These are phyloP conservation scores for Solanum lignicaule DNA, from an alignment of 257 asterid genomes.

Conservation along the genomic window DNA sequence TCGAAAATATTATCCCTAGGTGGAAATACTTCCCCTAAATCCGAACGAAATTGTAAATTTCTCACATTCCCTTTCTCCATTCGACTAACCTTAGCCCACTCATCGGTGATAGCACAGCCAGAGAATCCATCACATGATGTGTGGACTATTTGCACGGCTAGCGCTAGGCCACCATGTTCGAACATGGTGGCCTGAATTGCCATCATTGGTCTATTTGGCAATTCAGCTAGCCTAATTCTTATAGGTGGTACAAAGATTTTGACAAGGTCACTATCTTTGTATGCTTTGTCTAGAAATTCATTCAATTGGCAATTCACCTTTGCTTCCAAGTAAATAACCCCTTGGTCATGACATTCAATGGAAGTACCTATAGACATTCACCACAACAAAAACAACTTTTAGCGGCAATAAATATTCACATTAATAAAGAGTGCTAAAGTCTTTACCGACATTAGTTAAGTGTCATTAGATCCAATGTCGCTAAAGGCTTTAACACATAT, in stretches of 20 bases:
- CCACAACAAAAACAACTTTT: too few species aligned
- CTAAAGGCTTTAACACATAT: too few species aligned
- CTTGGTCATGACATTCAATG: slow-evolving; percentile 6
- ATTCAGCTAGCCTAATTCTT: background rate
- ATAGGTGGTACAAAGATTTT: background rate
- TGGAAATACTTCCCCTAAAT: background rate
- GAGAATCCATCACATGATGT: background rate
- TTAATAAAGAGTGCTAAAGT: too few species aligned
- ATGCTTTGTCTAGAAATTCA: background rate
- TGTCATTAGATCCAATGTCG: too few species aligned
- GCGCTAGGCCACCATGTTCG: slow-evolving; percentile 6
- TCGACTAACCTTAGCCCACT: background rate
- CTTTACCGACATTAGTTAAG: too few species aligned
- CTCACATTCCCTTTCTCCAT: background rate
- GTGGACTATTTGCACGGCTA: background rate
- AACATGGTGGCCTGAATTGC: background rate
- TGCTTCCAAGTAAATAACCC: slow-evolving; percentile 4
- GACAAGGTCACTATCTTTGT: background rate
- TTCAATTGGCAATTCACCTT: background rate
- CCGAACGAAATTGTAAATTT: background rate
- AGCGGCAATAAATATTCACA: too few species aligned
- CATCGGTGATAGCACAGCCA: background rate
- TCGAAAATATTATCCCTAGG: background rate
- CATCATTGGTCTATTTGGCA: background rate
- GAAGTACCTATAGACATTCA: background rate